These are phyloP conservation scores for Trametes pubescens DNA, from an alignment of 1,284 basidiomycete species.

Conservation along the genomic window DNA sequence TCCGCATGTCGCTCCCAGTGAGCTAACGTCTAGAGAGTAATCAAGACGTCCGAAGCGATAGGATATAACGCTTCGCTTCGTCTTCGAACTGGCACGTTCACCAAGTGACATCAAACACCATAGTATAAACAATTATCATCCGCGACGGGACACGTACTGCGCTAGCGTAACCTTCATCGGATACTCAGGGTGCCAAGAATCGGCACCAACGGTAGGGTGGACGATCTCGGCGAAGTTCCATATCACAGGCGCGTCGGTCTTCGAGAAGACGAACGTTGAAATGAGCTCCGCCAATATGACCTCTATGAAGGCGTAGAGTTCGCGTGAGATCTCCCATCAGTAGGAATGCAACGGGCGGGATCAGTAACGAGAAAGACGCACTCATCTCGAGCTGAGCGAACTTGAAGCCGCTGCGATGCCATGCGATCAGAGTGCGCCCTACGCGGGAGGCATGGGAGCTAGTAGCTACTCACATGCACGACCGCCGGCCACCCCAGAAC, in stretches of 20 bases:
- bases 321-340: not conserved
- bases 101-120: too few species aligned
- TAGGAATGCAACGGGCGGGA: too few species aligned
- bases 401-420: conserved; percentile 39
- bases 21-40: too few species aligned
- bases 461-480: conserved; percentile 40
- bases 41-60: too few species aligned
- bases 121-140: too few species aligned
- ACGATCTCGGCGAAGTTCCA: conserved; percentile 25
- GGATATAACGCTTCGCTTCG: too few species aligned
- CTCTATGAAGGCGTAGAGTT: not conserved
- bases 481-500: conserved; percentile 43
- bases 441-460: not conserved
- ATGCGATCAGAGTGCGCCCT: not conserved
- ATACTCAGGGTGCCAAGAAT: conserved; percentile 7
- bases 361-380: conserved; percentile 26
- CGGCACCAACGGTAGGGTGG: conserved; percentile 22
- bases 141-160: not conserved
- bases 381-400: conserved; percentile 46
- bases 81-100: too few species aligned
- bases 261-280: conserved; percentile 13
- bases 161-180: conserved; percentile 14
- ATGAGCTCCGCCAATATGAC: conserved; percentile 21
- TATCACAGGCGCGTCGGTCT: conserved; percentile 7
- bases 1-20: too few species aligned